Conservation (phyloP, 768 basidiomycete genomes). For the Podaxis carcinomalis region DNA sequence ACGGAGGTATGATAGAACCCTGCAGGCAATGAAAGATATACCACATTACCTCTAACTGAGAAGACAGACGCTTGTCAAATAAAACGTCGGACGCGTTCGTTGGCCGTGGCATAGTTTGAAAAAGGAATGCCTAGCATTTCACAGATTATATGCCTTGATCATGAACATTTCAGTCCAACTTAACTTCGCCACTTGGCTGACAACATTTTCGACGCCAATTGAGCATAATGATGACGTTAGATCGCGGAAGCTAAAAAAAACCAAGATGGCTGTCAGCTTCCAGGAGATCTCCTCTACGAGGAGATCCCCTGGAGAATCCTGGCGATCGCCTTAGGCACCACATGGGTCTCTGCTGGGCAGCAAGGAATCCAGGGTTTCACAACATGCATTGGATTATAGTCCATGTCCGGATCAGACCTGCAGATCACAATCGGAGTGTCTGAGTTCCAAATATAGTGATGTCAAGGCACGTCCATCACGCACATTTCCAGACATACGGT, state of each 20-base stretch:
- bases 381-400: not conserved
- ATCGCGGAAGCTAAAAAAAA: not conserved
- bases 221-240: not conserved
- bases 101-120: no score
- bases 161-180: not conserved
- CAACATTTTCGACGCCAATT: not conserved
- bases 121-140: no score
- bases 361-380: conserved; percentile 8
- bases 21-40: no score
- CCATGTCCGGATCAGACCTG: not conserved
- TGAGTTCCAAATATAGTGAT: conserved; percentile 6
- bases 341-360: not conserved
- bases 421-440: conserved; percentile 3
- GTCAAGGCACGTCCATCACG: not conserved
- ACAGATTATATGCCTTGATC: no score
- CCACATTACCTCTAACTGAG: no score
- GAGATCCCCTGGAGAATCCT: not conserved
- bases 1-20: no score
- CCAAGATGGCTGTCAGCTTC: not conserved
- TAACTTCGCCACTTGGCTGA: not conserved
- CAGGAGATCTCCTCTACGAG: not conserved
- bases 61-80: no score
- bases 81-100: no score
- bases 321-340: not conserved
- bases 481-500: not conserved